These are phyloP conservation scores for Mayamaea pseudoterrestris DNA, from an alignment of 108 stramenopile species.

Conservation along the genomic window DNA sequence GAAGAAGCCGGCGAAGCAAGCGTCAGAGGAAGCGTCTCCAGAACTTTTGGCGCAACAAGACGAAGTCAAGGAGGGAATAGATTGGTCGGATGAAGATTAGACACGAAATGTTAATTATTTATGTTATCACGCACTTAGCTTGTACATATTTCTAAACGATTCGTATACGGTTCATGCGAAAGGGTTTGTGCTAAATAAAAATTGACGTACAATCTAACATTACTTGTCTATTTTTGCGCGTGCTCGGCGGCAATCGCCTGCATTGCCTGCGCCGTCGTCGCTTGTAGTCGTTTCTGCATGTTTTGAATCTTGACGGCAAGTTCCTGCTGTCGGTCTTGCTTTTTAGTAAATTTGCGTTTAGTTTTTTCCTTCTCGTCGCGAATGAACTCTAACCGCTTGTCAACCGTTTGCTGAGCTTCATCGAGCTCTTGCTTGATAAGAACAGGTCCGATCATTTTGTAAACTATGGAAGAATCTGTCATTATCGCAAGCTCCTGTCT, in stretches of 20 bases:
- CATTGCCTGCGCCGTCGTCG: slow-evolving; percentile 71
- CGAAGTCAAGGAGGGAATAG: slow-evolving; percentile 72
- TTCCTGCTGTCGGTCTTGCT: slow-evolving; percentile 40
- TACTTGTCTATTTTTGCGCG: neutral
- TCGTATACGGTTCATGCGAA: too few species aligned
- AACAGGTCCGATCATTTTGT: slow-evolving; percentile 88
- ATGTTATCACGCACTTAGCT: neutral
- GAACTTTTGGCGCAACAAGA: slow-evolving; percentile 38
- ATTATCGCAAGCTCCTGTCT: slow-evolving; percentile 39
- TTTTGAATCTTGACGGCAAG: slow-evolving; percentile 59
- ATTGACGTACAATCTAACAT: too few species aligned
- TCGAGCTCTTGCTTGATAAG: slow-evolving; percentile 79
- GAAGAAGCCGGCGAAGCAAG: neutral
- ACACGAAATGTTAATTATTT: slow-evolving; percentile 3
- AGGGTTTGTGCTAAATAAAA: too few species aligned
- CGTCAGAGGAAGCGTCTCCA: neutral
- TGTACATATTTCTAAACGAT: too few species aligned
- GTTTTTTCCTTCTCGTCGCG: slow-evolving; percentile 49
- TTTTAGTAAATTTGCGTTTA: slow-evolving; percentile 33
- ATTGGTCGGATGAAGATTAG: slow-evolving; percentile 71
- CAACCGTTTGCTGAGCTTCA: slow-evolving; percentile 81
- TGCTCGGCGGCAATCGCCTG: slow-evolving; percentile 26
- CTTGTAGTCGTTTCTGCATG: slow-evolving; percentile 75
- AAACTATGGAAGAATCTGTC: slow-evolving; percentile 39
- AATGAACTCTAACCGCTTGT: slow-evolving; percentile 83